Conservation (phyloP, 2,329 filamentous ascomycete genomes). For the Rhinocladiella similis region DNA sequence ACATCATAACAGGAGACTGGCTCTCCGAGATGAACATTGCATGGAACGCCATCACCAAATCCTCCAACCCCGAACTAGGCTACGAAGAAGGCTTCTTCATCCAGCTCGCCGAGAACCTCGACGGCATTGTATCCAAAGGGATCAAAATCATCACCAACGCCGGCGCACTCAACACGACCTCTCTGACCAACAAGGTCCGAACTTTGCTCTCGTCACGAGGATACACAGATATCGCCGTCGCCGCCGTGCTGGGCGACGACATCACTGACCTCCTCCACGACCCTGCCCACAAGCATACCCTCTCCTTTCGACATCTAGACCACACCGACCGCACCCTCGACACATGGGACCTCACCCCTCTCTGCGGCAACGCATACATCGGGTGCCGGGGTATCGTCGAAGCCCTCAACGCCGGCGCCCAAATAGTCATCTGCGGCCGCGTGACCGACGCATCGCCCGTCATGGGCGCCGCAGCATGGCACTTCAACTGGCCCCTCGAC, state of each 20-base stretch:
- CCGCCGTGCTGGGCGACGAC: not conserved
- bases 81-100: slow-evolving; percentile 29
- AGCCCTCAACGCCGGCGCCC: slow-evolving; percentile 31
- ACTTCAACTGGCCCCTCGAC: slow-evolving; percentile 12
- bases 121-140: slow-evolving; percentile 6
- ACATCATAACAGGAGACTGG: slow-evolving; percentile 57
- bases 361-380: slow-evolving; percentile 43
- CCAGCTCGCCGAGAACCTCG: slow-evolving; percentile 19
- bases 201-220: not conserved
- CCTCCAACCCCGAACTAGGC: slow-evolving; percentile 20
- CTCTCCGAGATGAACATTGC: slow-evolving; percentile 51
- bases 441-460: slow-evolving; percentile 32
- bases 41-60: slow-evolving; percentile 40
- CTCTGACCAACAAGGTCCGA: slow-evolving; percentile 4
- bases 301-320: not conserved
- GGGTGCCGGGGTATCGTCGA: slow-evolving; percentile 45
- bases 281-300: not conserved
- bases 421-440: slow-evolving; percentile 35
- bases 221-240: not conserved
- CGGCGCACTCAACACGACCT: slow-evolving; percentile 22
- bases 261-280: not conserved
- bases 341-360: not conserved
- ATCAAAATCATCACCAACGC: slow-evolving; percentile 29
- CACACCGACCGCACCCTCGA: not conserved
- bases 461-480: slow-evolving; percentile 29